Percentiles rank a stretch among this genome's conserved stretches.
Conservation (phyloP, 2,329 filamentous ascomycete genomes). For the Albophoma yamanashiensis region DNA sequence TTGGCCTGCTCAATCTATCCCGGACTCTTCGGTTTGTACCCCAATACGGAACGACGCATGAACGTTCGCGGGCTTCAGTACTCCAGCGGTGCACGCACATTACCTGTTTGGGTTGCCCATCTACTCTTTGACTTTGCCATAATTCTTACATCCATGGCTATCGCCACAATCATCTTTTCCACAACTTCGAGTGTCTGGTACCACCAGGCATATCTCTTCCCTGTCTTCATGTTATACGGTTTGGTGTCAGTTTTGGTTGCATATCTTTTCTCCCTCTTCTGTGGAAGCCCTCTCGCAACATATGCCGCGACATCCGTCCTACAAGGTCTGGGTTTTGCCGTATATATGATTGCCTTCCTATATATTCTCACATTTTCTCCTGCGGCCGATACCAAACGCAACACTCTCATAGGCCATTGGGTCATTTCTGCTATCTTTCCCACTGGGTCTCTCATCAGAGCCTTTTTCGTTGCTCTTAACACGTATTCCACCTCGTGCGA, state of each 20-base stretch:
- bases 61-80: slow-evolving; percentile 81
- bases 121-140: slow-evolving; percentile 69
- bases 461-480: slow-evolving; percentile 70
- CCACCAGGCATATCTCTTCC: slow-evolving; percentile 68
- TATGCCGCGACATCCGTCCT: slow-evolving; percentile 74
- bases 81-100: slow-evolving; percentile 75
- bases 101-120: slow-evolving; percentile 80
- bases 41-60: slow-evolving; percentile 68
- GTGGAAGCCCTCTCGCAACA: slow-evolving; percentile 67
- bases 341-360: slow-evolving; percentile 64
- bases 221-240: slow-evolving; percentile 73
- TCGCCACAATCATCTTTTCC: slow-evolving; percentile 60
- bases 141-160: slow-evolving; percentile 51
- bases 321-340: slow-evolving; percentile 61
- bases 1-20: slow-evolving; percentile 70
- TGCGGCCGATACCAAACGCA: slow-evolving; percentile 54
- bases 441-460: slow-evolving; percentile 62
- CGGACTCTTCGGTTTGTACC: slow-evolving; percentile 80
- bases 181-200: slow-evolving; percentile 60
- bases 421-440: slow-evolving; percentile 65
- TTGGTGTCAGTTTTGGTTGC: slow-evolving; percentile 64
- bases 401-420: slow-evolving; percentile 63
- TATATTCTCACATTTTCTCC: slow-evolving; percentile 65
- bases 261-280: slow-evolving; percentile 74
- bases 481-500: slow-evolving; percentile 72